A percentile compares a stretch with the other conserved stretches of the same genome.
phyloP scores from a whole-genome alignment of 1,284 basidiomycete genomes.

The Moniliophthora roreri region DNA sequence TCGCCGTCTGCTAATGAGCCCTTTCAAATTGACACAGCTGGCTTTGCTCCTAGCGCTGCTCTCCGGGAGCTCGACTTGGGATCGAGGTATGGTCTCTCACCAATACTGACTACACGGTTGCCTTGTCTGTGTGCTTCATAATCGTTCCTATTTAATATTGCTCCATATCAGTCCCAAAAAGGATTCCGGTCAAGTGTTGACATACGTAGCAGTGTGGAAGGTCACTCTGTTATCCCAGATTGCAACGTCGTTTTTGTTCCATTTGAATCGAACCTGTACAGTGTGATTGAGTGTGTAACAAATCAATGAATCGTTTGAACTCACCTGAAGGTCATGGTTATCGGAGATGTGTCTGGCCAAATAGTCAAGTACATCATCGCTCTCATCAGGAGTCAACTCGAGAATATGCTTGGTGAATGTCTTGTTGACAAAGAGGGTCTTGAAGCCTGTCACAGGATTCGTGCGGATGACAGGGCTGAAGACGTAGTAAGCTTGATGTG shows the following conservation, averaged over 20 bases:
- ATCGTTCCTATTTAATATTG: slow-evolving; percentile 54
- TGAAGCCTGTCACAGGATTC: slow-evolving; percentile 67
- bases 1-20: too few relatives aligned
- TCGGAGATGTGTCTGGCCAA: slow-evolving; percentile 47
- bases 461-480: slow-evolving; percentile 48
- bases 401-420: slow-evolving; percentile 66
- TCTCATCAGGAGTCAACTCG: slow-evolving; percentile 60
- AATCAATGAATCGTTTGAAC: slow-evolving; percentile 33
- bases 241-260: slow-evolving; percentile 49
- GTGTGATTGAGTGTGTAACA: too few relatives aligned
- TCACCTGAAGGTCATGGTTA: slow-evolving; percentile 69
- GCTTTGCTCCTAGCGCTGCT: slow-evolving; percentile 33
- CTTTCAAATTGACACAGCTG: slow-evolving; percentile 9
- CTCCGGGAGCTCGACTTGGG: slow-evolving; percentile 46
- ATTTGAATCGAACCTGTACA: slow-evolving; percentile 42
- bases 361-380: slow-evolving; percentile 48
- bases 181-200: too few relatives aligned
- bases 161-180: too few relatives aligned
- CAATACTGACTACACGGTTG: slow-evolving; percentile 60
- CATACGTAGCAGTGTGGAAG: slow-evolving; percentile 53
- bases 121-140: slow-evolving; percentile 50
- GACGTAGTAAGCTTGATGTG: not conserved
- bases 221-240: slow-evolving; percentile 58
- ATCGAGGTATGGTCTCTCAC: slow-evolving; percentile 65
- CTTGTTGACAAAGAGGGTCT: slow-evolving; percentile 64